Percentiles rank a stretch among this genome's conserved stretches.
phyloP scores from a whole-genome alignment of 2,329 filamentous ascomycete genomes.

The Trichoderma semiorbis region DNA sequence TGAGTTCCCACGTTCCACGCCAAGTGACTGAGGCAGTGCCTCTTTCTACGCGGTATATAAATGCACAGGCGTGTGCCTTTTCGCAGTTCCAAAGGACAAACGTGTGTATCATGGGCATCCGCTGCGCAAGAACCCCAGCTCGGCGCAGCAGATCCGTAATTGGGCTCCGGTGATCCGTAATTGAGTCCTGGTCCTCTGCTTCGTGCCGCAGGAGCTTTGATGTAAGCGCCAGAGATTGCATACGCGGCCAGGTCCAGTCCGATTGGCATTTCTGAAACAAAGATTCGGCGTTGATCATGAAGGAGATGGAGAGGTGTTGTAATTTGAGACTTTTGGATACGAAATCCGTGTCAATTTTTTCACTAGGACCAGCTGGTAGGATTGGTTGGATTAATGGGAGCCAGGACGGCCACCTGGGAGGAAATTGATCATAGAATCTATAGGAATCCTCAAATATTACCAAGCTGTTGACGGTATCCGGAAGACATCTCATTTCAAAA shows the following conservation, averaged over 20 bases:
- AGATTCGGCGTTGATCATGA: constrained; percentile 27
- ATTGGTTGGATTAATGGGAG: no score
- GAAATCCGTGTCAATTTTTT: not conserved
- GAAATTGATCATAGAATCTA: constrained; percentile 20
- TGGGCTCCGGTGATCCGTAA: constrained; percentile 19
- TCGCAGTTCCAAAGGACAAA: constrained; percentile 35
- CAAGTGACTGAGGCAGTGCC: constrained; percentile 29
- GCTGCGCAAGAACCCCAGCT: constrained; percentile 24
- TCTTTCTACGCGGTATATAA: constrained; percentile 29
- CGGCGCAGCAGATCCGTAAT: constrained; percentile 26
- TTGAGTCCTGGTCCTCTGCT: constrained; percentile 17
- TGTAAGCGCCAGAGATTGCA: constrained; percentile 33
- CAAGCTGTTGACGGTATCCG: constrained; percentile 26
- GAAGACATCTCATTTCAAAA: constrained; percentile 20
- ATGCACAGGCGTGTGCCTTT: constrained; percentile 30
- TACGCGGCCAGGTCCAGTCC: constrained; percentile 24
- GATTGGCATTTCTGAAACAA: constrained; percentile 23
- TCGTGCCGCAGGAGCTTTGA: constrained; percentile 26
- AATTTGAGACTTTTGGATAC: constrained; percentile 25
- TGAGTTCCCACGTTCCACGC: constrained; percentile 33
- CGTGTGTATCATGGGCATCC: constrained; percentile 32
- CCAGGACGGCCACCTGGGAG: no score
- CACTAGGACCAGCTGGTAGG: not conserved
- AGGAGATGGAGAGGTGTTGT: constrained; percentile 28
- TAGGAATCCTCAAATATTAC: constrained; percentile 30